These are phyloP conservation scores for Tricladium varicosporioides DNA, from an alignment of 2,329 filamentous ascomycete species.

Conservation along the genomic window DNA sequence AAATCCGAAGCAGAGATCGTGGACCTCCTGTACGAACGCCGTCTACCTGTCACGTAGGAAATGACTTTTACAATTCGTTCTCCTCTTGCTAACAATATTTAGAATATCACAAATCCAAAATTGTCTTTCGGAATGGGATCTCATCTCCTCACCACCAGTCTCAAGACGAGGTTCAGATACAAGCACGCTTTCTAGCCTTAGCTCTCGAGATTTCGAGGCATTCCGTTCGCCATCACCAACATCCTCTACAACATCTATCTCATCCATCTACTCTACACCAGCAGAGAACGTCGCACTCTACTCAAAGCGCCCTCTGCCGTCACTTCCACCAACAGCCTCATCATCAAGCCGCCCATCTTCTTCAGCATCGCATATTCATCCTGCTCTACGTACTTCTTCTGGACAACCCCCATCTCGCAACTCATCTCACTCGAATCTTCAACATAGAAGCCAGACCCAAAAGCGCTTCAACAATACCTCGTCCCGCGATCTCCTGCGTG, in stretches of 20 bases:
- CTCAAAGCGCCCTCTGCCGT: slow-evolving; percentile 16
- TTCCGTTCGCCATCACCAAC: slow-evolving; percentile 7
- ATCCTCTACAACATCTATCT: not conserved
- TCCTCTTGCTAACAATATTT: slow-evolving; percentile 5
- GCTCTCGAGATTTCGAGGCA: slow-evolving; percentile 7
- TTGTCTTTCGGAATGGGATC: slow-evolving; percentile 21
- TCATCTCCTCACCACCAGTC: slow-evolving; percentile 6
- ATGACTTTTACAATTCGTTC: not conserved
- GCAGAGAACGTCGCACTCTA: slow-evolving; percentile 15
- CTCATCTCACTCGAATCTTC: not conserved
- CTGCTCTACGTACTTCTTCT: not conserved
- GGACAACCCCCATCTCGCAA: not conserved
- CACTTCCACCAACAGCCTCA: slow-evolving; percentile 9
- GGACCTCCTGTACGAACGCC: slow-evolving; percentile 12
- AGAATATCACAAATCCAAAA: slow-evolving; percentile 22
- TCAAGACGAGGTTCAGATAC: slow-evolving; percentile 6
- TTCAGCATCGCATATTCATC: not conserved
- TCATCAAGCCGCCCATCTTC: not conserved
- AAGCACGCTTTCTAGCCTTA: not conserved
- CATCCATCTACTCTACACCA: slow-evolving; percentile 11
- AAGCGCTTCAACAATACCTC: not conserved
- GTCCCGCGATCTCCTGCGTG: slow-evolving; percentile 7
- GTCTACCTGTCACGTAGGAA: slow-evolving; percentile 21
- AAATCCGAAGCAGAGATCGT: slow-evolving; percentile 26
- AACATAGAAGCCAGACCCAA: not conserved